Conservation (phyloP, 2,329 filamentous ascomycete species). For the Botryotinia narcissicola region DNA sequence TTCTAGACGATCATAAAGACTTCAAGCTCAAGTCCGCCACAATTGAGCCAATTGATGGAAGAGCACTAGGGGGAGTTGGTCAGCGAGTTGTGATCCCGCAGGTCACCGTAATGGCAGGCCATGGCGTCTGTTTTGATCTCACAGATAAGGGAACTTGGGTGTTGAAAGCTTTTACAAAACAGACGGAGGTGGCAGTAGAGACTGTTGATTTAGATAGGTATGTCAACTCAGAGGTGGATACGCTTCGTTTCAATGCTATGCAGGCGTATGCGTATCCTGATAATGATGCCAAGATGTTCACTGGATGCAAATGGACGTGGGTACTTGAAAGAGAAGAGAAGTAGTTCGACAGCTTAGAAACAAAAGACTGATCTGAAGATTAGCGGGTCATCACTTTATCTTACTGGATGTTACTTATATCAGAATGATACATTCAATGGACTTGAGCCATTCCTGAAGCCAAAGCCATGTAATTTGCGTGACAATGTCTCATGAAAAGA, state of each 20-base stretch:
- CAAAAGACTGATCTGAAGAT: neutral
- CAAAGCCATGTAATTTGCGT: neutral
- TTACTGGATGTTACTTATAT: neutral
- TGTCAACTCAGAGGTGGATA: no score
- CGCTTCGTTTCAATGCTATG: no score
- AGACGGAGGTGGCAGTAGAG: rapidly evolving
- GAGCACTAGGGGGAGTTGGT: rapidly evolving
- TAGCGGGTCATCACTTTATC: neutral
- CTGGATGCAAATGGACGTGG: neutral
- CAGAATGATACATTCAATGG: neutral
- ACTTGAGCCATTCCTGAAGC: neutral
- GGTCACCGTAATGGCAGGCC: neutral
- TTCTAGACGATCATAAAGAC: neutral
- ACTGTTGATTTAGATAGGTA: neutral
- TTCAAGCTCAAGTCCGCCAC: neutral
- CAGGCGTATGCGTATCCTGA: rapidly evolving
- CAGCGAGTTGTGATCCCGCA: neutral
- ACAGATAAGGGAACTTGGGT: neutral
- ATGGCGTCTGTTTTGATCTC: neutral
- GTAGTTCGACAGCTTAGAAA: neutral
- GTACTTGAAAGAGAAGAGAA: neutral
- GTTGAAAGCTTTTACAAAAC: neutral
- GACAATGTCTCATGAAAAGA: neutral
- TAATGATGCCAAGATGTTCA: neutral
- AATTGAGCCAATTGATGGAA: neutral